phyloP scores from a whole-genome alignment of 768 basidiomycete genomes.

The Termitomyces sp. region DNA sequence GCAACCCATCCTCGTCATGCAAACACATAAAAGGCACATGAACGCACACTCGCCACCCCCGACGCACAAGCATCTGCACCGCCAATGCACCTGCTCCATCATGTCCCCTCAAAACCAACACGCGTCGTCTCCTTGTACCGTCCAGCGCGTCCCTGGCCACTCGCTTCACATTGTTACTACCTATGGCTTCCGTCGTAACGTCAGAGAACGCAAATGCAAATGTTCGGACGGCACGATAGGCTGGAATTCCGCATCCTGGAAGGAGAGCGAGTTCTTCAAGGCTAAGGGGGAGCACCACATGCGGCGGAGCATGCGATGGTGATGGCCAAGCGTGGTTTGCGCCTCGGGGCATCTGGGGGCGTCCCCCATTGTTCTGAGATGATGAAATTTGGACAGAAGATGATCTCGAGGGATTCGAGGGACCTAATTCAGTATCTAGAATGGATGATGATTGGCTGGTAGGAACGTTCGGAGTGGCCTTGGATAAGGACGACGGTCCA shows the following conservation, averaged over 20 bases:
- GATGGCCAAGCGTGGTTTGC: not conserved
- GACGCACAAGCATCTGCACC: constrained; percentile 66
- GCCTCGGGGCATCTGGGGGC: not conserved
- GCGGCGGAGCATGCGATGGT: not conserved
- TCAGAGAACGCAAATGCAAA: constrained; percentile 43
- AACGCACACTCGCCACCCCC: constrained; percentile 72
- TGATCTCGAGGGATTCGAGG: constrained; percentile 8
- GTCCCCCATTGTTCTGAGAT: constrained; percentile 2
- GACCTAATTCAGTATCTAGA: not conserved
- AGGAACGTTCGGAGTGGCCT: not conserved
- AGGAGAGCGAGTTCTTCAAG: constrained; percentile 78
- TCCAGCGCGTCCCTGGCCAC: constrained; percentile 8
- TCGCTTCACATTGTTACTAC: constrained; percentile 1
- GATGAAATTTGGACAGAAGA: not conserved
- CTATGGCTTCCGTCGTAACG: not conserved
- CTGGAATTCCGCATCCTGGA: constrained; percentile 74
- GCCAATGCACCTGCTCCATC: constrained; percentile 74
- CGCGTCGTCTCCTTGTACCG: constrained; percentile 25
- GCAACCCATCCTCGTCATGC: constrained; percentile 7
- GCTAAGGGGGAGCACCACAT: constrained; percentile 21
- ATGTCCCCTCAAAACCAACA: constrained; percentile 67
- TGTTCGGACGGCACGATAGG: constrained; percentile 76
- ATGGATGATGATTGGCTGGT: constrained; percentile 17
- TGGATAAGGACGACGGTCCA: constrained; percentile 9
- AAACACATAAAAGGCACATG: constrained; percentile 39